Percentiles rank a stretch among this genome's conserved stretches.
phyloP scores from a whole-genome alignment of 371 early-diverging fungal genomes.

The Mucor plumbeus region DNA sequence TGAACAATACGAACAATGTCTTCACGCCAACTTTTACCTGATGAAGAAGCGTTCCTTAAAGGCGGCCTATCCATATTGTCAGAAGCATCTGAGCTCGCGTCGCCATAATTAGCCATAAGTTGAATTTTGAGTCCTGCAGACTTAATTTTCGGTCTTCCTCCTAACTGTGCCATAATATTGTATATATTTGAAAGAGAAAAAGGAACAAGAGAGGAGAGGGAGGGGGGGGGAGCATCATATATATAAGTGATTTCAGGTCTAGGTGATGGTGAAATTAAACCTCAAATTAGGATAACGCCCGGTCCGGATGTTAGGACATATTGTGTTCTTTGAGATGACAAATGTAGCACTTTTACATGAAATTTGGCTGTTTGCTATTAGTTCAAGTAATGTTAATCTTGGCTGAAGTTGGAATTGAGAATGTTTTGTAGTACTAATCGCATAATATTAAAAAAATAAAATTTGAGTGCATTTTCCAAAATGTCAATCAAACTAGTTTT shows the following conservation, averaged over 20 bases:
- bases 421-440: no score
- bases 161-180: constrained; percentile 26
- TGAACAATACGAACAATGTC: constrained; percentile 45
- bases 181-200: constrained; percentile 5
- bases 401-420: no score
- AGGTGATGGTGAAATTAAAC: not conserved
- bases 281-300: not conserved
- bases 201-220: constrained; percentile 7
- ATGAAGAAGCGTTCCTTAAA: constrained; percentile 10
- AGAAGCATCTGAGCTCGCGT: constrained; percentile 15
- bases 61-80: constrained; percentile 6
- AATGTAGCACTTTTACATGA: not conserved
- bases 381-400: no score
- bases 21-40: constrained; percentile 35
- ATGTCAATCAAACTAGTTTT: not conserved
- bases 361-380: not conserved
- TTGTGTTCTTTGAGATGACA: not conserved
- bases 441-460: no score
- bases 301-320: not conserved
- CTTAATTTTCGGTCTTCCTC: constrained; percentile 35
- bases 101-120: constrained; percentile 32
- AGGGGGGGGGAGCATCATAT: not conserved
- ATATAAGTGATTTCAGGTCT: not conserved
- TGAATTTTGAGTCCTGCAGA: constrained; percentile 40
- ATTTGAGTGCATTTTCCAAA: not conserved